These are phyloP conservation scores for Wickerhamomyces rabaulensis DNA, from an alignment of 805 yeast genomes.

Conservation along the genomic window DNA sequence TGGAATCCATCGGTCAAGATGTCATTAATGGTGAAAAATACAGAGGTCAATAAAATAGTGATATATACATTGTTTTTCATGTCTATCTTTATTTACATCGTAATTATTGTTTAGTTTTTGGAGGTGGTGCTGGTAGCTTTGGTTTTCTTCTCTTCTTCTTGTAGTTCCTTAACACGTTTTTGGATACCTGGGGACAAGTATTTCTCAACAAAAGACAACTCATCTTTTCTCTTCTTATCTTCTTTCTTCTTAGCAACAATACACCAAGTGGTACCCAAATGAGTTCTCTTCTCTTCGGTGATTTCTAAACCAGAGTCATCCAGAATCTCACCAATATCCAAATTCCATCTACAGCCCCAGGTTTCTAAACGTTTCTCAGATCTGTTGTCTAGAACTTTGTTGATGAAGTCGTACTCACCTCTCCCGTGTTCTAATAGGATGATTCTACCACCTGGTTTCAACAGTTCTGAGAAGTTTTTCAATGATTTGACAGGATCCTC, in stretches of 20 bases:
- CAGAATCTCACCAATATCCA: conserved; percentile 84
- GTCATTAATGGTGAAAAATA: conserved; percentile 67
- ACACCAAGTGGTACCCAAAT: conserved; percentile 92
- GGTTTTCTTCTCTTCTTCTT: conserved; percentile 7
- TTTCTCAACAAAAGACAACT: conserved; percentile 45
- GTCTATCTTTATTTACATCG: neutral
- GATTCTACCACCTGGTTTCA: conserved; percentile 88
- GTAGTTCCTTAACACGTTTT: conserved; percentile 18
- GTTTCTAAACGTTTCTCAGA: conserved; percentile 78
- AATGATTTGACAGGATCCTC: conserved; percentile 85
- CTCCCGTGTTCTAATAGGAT: conserved; percentile 90
- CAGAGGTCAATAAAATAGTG: conserved; percentile 44
- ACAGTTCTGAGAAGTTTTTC: conserved; percentile 60
- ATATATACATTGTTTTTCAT: neutral
- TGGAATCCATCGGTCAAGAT: conserved; percentile 69
- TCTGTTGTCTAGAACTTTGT: conserved; percentile 72
- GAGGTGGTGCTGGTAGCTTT: neutral
- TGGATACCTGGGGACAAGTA: conserved; percentile 37
- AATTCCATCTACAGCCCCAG: conserved; percentile 98
- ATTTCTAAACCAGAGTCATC: conserved; percentile 81
- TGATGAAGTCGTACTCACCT: conserved; percentile 72
- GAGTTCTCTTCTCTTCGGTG: conserved; percentile 73
- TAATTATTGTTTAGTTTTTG: neutral
- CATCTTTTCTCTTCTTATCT: conserved; percentile 46
- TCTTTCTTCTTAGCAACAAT: conserved; percentile 71